Percentiles rank a stretch among this genome's conserved stretches.
phyloP scores from a whole-genome alignment of 345 rosid species.

The Eutrema japonicum region DNA sequence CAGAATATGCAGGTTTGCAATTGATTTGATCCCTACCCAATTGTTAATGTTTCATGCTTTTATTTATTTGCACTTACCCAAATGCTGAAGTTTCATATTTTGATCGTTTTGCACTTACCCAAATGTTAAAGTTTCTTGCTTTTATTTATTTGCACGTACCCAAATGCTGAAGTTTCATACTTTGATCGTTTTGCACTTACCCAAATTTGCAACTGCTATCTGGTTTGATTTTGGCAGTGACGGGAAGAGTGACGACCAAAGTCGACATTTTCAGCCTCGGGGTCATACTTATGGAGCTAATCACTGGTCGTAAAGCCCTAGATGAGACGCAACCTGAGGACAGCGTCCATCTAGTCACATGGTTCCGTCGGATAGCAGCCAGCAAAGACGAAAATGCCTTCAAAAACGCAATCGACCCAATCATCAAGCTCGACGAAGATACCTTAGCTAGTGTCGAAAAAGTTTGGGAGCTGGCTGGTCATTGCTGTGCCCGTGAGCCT shows the following conservation, averaged over 20 bases:
- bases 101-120: not conserved
- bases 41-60: not conserved
- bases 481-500: conserved; percentile 81
- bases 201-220: conserved; percentile 7
- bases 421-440: conserved; percentile 56
- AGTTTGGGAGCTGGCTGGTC: conserved; percentile 78
- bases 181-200: not conserved
- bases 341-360: conserved; percentile 70
- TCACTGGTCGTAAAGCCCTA: conserved; percentile 76
- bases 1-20: conserved; percentile 59
- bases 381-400: conserved; percentile 60
- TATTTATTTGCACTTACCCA: not conserved
- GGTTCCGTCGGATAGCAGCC: conserved; percentile 71
- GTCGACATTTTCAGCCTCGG: conserved; percentile 92
- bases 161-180: not conserved
- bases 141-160: not conserved
- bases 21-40: not conserved
- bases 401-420: conserved; percentile 58
- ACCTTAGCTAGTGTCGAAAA: conserved; percentile 64
- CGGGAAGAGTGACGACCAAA: conserved; percentile 93
- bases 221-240: conserved; percentile 55
- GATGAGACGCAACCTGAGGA: conserved; percentile 79
- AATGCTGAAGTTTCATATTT: not conserved
- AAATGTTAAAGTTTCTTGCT: not conserved
- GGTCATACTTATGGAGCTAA: conserved; percentile 85